Conservation (phyloP, 306 rosid species). For the Astragalus glycyphyllos region DNA sequence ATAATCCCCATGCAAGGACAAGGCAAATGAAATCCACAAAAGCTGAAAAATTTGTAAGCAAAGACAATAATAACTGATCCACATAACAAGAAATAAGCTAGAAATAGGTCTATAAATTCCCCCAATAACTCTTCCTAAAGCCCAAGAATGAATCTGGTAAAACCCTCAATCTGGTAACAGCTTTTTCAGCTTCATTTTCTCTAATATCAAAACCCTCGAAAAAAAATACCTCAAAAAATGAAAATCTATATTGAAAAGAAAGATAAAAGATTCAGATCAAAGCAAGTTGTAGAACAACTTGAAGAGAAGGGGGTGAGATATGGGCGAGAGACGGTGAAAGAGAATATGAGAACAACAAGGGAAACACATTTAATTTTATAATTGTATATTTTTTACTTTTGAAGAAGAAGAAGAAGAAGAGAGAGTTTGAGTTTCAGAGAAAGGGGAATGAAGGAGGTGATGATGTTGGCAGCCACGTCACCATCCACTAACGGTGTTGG, state of each 20-base stretch:
- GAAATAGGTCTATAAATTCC: no score
- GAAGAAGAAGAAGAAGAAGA: no score
- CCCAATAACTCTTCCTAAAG: constrained; percentile 60
- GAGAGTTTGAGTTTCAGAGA: no score
- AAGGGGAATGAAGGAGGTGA: no score
- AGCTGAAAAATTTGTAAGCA: constrained; percentile 50
- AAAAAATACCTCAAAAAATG: constrained; percentile 1
- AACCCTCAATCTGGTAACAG: constrained; percentile 58
- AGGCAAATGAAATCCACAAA: constrained; percentile 63
- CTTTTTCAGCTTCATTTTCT: background rate
- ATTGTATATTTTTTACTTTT: no score
- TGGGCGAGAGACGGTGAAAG: no score
- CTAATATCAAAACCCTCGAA: constrained; percentile 13
- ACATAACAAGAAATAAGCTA: constrained; percentile 78
- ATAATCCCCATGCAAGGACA: constrained; percentile 83
- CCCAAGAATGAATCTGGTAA: constrained; percentile 70
- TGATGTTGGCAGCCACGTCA: no score
- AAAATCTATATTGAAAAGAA: background rate
- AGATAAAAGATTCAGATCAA: constrained; percentile 38
- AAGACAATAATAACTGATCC: constrained; percentile 61
- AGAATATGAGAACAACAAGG: no score
- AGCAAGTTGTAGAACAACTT: constrained; percentile 39
- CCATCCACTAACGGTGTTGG: no score
- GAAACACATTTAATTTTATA: no score
- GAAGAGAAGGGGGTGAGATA: no score